These are phyloP conservation scores for Nakataea oryzae DNA, from an alignment of 2,329 filamentous ascomycete genomes.

Conservation along the genomic window DNA sequence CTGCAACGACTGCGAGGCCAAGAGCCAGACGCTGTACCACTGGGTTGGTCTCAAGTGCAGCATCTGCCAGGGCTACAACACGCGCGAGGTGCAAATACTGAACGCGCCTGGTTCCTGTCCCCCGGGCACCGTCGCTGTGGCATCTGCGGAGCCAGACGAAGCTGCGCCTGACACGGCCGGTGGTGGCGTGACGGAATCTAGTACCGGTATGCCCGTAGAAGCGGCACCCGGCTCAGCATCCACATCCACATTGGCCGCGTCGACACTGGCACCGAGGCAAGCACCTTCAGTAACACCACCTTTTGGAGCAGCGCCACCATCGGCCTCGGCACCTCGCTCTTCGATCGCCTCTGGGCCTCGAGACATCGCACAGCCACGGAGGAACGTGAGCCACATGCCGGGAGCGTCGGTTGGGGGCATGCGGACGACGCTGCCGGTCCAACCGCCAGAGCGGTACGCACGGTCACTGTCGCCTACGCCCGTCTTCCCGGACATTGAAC, in stretches of 20 bases:
- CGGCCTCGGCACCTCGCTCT: not conserved
- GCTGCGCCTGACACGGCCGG: not conserved
- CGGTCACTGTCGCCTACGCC: slow-evolving; percentile 31
- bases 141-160: not conserved
- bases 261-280: not conserved
- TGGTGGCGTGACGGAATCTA: not conserved
- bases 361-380: not conserved
- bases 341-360: not conserved
- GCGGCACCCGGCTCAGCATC: too few relatives aligned
- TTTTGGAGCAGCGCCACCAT: too few relatives aligned
- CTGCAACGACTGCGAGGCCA: slow-evolving; percentile 91
- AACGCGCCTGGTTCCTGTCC: slow-evolving; percentile 33
- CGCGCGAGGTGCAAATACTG: slow-evolving; percentile 44
- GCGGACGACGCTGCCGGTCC: slow-evolving; percentile 17
- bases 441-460: slow-evolving; percentile 28
- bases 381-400: slow-evolving; percentile 1
- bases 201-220: too few relatives aligned
- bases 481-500: slow-evolving; percentile 6
- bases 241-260: not conserved
- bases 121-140: not conserved
- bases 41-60: slow-evolving; percentile 90
- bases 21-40: slow-evolving; percentile 79
- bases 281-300: not conserved
- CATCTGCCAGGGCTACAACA: slow-evolving; percentile 61
- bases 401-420: slow-evolving; percentile 8